Conservation (phyloP, 1,284 basidiomycete genomes). For the Sparassis latifolia region DNA sequence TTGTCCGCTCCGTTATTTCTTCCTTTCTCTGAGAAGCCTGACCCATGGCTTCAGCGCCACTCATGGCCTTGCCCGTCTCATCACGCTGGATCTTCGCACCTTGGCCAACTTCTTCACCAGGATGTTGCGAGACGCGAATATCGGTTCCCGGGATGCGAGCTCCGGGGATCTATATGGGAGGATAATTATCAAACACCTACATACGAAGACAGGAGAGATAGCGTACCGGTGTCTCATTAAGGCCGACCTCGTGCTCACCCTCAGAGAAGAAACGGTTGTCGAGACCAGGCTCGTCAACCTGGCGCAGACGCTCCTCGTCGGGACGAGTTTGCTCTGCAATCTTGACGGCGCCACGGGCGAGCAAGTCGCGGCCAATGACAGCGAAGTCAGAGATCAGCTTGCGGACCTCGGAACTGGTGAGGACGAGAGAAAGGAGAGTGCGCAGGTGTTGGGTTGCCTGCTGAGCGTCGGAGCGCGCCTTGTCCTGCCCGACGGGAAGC, state of each 20-base stretch:
- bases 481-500: conserved; percentile 47
- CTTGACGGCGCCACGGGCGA: conserved; percentile 72
- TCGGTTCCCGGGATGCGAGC: conserved; percentile 39
- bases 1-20: conserved; percentile 13
- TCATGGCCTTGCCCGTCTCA: conserved; percentile 29
- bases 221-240: conserved; percentile 24
- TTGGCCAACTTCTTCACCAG: conserved; percentile 22
- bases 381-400: conserved; percentile 83
- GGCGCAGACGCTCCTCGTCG: conserved; percentile 50
- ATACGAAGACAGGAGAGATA: conserved; percentile 36
- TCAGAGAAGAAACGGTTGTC: conserved; percentile 50
- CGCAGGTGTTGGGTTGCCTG: conserved; percentile 74
- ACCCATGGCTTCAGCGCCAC: conserved; percentile 23
- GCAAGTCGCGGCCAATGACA: conserved; percentile 81
- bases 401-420: conserved; percentile 89
- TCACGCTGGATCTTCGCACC: conserved; percentile 18
- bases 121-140: conserved; percentile 40
- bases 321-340: conserved; percentile 74
- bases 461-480: conserved; percentile 54
- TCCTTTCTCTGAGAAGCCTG: conserved; percentile 15
- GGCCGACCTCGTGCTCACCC: conserved; percentile 40
- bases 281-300: conserved; percentile 68
- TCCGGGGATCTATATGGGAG: conserved; percentile 32
- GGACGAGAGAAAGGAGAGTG: conserved; percentile 74
- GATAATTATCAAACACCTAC: conserved; percentile 17